Evolutionary conservation across 2,329 filamentous ascomycete species (phyloP).

Genomic region (Triangularia verruculosa): DNA sequence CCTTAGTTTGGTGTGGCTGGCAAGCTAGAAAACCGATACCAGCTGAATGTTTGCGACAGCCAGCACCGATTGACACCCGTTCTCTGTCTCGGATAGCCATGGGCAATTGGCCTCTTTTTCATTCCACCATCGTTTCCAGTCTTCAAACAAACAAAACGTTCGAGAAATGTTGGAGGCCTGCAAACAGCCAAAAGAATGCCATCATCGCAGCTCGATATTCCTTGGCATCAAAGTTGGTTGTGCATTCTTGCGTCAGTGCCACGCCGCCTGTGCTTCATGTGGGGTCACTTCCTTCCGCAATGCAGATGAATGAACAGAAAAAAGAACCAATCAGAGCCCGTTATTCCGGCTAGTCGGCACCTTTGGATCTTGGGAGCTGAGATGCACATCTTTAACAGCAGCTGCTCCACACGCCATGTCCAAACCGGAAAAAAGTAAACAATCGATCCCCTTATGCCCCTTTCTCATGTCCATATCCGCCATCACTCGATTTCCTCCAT

Average conservation of each 20-base stretch:
- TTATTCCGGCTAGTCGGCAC: neutral
- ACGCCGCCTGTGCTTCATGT: neutral
- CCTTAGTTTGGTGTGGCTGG: no score
- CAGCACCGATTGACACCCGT: neutral
- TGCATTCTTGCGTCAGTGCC: slow-evolving; percentile 13
- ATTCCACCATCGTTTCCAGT: neutral
- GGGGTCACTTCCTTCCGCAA: neutral
- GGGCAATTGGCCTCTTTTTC: neutral
- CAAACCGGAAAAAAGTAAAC: neutral
- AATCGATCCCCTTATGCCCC: neutral
- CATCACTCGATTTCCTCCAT: no score
- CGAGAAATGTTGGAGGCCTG: neutral
- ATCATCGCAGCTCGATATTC: neutral
- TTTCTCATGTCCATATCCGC: no score
- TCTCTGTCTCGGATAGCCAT: neutral
- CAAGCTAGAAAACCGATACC: neutral
- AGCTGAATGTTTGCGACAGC: neutral
- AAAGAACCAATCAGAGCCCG: neutral
- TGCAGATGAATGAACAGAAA: neutral
- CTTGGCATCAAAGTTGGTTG: neutral
- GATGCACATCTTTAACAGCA: no score
- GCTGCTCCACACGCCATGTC: no score
- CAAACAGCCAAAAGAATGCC: neutral
- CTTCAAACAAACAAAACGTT: no score
- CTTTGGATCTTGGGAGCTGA: neutral